Evolutionary conservation across 148 eudicot genomes (phyloP).

Genomic region (Amaranthus cruentus): DNA sequence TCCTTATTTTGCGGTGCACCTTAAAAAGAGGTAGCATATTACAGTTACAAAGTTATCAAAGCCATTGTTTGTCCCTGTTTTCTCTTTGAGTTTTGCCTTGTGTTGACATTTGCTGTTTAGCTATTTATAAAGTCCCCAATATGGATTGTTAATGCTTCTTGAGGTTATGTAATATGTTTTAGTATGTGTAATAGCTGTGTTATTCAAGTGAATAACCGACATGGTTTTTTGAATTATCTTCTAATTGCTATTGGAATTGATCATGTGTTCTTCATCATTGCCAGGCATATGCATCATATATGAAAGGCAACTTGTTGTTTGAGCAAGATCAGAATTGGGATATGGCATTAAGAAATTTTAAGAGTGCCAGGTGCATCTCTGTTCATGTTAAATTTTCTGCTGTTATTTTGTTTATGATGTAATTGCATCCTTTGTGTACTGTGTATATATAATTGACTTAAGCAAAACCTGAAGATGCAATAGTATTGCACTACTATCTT

Average conservation of each 20-base stretch:
- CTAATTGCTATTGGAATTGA: slow-evolving; percentile 8
- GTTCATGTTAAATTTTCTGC: not conserved
- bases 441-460: not conserved
- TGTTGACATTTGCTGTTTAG: too few relatives aligned
- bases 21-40: too few relatives aligned
- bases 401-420: not conserved
- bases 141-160: too few relatives aligned
- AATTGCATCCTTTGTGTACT: too few relatives aligned
- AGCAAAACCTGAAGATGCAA: not conserved
- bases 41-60: too few relatives aligned
- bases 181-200: not conserved
- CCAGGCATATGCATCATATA: slow-evolving; percentile 93
- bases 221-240: slow-evolving; percentile 3
- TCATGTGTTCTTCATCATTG: slow-evolving; percentile 11
- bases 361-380: slow-evolving; percentile 73
- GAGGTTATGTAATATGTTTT: too few relatives aligned
- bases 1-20: too few relatives aligned
- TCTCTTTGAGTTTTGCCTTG: too few relatives aligned
- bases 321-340: slow-evolving; percentile 96
- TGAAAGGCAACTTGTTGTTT: slow-evolving; percentile 83
- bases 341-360: slow-evolving; percentile 73
- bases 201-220: not conserved
- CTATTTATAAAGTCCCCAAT: too few relatives aligned
- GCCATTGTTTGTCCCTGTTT: too few relatives aligned
- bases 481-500: not conserved